phyloP scores from a whole-genome alignment of 2,329 filamentous ascomycete genomes.

The Cercospora zeae-maydis region DNA sequence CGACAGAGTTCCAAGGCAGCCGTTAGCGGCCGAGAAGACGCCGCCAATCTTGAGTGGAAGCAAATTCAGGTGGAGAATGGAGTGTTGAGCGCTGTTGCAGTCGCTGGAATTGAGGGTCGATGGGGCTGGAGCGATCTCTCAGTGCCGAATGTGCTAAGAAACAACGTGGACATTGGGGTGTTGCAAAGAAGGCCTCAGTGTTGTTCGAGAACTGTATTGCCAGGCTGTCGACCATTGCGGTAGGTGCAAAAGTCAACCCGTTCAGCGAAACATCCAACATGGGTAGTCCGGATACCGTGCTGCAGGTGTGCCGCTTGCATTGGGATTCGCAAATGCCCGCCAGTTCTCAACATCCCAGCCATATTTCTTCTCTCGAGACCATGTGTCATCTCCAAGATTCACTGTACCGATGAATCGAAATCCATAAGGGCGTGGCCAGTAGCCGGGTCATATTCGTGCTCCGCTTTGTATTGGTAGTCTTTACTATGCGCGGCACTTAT shows the following conservation, averaged over 20 bases:
- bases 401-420: neutral
- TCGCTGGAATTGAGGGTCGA: neutral
- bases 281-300: no score
- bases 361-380: neutral
- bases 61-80: neutral
- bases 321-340: neutral
- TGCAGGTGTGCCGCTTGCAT: no score
- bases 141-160: no score
- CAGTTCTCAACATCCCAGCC: neutral
- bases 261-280: no score
- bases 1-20: slow-evolving; percentile 5
- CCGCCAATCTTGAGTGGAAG: neutral
- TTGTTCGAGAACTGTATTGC: no score
- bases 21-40: neutral
- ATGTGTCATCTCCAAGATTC: neutral
- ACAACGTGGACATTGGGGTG: no score
- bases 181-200: no score
- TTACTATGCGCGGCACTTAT: neutral
- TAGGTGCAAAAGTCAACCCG: no score
- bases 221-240: no score
- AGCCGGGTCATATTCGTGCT: neutral
- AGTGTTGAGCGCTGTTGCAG: neutral
- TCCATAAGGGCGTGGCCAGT: neutral
- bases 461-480: neutral
- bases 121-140: no score